phyloP scores from a whole-genome alignment of 2,329 filamentous ascomycete species.

The Fusarium sp. region DNA sequence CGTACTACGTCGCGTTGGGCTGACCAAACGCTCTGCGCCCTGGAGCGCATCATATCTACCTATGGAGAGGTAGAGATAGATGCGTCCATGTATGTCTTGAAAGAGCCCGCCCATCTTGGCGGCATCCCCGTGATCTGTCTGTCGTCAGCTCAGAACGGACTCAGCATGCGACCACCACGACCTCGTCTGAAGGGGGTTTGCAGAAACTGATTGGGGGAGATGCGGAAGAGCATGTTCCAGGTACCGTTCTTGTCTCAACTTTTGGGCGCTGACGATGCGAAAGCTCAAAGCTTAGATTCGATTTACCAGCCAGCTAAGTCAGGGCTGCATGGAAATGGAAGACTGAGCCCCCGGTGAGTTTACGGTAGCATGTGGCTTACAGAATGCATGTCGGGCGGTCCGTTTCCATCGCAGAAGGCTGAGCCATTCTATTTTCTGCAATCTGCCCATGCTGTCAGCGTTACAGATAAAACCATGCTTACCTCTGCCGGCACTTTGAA shows the following conservation, averaged over 20 bases:
- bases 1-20: conserved; percentile 31
- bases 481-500: conserved; percentile 6
- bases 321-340: conserved; percentile 34
- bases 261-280: conserved; percentile 18
- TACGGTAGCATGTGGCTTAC: conserved; percentile 40
- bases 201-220: conserved; percentile 39
- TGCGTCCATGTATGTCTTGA: conserved; percentile 24
- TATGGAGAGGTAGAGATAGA: neutral
- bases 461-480: conserved; percentile 11
- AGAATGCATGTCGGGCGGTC: conserved; percentile 38
- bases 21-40: conserved; percentile 39
- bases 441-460: conserved; percentile 17
- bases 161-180: conserved; percentile 44
- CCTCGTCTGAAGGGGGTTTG: conserved; percentile 26
- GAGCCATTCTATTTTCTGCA: conserved; percentile 25
- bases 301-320: conserved; percentile 2
- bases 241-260: conserved; percentile 38
- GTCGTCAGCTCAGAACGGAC: conserved; percentile 47
- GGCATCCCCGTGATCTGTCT: conserved; percentile 41
- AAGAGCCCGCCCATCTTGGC: conserved; percentile 34
- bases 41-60: neutral
- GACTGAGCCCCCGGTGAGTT: conserved; percentile 31
- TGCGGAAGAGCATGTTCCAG: conserved; percentile 32
- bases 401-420: conserved; percentile 38
- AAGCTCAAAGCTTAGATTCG: conserved; percentile 12